Base-by-base conservation (phyloP, 768 basidiomycete species). In the Mycena galopus region DNA sequence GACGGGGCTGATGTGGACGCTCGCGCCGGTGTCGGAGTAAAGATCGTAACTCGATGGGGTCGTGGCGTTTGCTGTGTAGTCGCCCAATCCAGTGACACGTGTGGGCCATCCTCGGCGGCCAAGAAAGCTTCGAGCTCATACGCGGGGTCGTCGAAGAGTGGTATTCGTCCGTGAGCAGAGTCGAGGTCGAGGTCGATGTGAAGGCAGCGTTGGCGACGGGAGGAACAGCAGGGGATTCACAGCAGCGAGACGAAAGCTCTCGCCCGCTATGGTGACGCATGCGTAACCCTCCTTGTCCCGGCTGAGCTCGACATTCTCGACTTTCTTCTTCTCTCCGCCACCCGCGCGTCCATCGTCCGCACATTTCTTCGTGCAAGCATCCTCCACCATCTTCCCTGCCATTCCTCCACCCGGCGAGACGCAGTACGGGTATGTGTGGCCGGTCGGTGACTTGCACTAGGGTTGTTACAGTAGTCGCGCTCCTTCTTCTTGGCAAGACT, bases 401-500 rank as follows among this genome's bases (percentile, higher is more conserved):
- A 65, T 65, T 5, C 64, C 64, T 4, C 64, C 51, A 14, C 51
- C 51, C 33, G 16, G 25, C 11, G 21, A 8, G 12, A 42, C 30
- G 33, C 64, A 65, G n/a, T 50, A 64, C 14, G 62, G 62, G 37
- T 5, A 64, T 2, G 62, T 51, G 35, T 64, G 62, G 3, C 27
- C 29, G 21, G 2, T 30, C 10, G 53, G 53, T 4, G 27, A 8
- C 17, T 14, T 21, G 53, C 53, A 55, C 10, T 17, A 19, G 53
- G 53, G 29, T 27, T 30, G 9, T 17, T 55, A 25, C 27, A 29
- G 10, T 29, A 27, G 9, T 53, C 51, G 19, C n/a, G 14, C 10
- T 27, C 17, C 19, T 19, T 19, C 19, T 19, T 19, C 19, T 21
- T 44, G 10, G 21, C 7, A n/a, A 17, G 42, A 44, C 7, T 8